Conservation (phyloP, 2,329 filamentous ascomycete species). For the Sporothrix schenckii region DNA sequence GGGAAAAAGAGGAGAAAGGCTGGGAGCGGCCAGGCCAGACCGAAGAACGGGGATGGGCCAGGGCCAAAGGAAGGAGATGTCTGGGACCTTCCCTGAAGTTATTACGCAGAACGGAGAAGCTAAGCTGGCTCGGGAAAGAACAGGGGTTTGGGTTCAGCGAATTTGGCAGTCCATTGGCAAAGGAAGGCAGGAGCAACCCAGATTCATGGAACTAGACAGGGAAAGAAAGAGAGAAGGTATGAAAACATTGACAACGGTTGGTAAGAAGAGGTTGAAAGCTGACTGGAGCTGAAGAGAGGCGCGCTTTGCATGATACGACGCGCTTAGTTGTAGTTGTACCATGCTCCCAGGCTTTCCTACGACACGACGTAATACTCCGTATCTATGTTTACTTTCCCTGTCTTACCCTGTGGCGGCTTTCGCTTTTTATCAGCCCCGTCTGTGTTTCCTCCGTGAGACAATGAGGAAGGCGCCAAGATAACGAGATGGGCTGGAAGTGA, state of each 20-base stretch:
- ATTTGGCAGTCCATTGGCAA: background rate
- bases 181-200: conserved; percentile 12
- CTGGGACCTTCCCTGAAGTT: conserved; percentile 5
- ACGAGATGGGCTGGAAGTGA: background rate
- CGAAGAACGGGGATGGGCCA: background rate
- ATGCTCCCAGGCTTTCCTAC: background rate
- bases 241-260: background rate
- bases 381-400: conserved; percentile 17
- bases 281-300: conserved; percentile 7
- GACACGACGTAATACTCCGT: background rate
- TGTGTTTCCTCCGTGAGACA: conserved; percentile 22
- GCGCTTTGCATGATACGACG: conserved; percentile 4
- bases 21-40: conserved; percentile 22
- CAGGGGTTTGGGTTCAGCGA: conserved; percentile 1
- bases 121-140: conserved; percentile 27
- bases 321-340: background rate
- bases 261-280: background rate
- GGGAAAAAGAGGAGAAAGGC: conserved; percentile 13
- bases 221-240: background rate
- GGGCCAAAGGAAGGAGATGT: conserved; percentile 25
- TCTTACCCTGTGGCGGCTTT: conserved; percentile 1
- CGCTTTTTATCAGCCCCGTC: conserved; percentile 17
- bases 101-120: conserved; percentile 19
- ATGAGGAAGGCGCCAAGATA: background rate
- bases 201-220: conserved; percentile 2